A percentile compares a stretch with the other conserved stretches of the same genome.
Conservation (phyloP, 148 eudicot genomes). For the Rhododendron simsii region DNA sequence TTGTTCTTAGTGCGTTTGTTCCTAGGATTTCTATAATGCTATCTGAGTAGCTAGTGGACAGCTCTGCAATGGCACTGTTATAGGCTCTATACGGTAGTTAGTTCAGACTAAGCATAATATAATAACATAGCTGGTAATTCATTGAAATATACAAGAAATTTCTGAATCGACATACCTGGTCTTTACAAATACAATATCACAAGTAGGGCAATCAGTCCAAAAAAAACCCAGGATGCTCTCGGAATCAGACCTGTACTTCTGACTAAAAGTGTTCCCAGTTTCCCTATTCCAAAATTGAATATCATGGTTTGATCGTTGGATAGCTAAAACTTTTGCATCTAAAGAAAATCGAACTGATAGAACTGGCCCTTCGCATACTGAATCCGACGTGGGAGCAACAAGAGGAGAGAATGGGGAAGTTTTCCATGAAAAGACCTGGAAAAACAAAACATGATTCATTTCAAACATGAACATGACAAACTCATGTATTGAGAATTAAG, state of each 20-base stretch:
- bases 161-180: constrained; percentile 55
- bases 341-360: constrained; percentile 75
- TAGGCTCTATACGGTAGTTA: background rate
- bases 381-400: constrained; percentile 48
- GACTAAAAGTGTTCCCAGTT: constrained; percentile 51
- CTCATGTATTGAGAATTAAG: background rate
- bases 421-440: constrained; percentile 79
- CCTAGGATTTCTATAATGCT: background rate
- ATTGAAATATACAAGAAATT: background rate
- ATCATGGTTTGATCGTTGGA: constrained; percentile 76
- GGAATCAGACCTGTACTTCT: constrained; percentile 63
- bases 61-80: background rate
- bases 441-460: constrained; percentile 1
- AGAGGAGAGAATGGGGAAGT: constrained; percentile 57
- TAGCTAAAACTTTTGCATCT: constrained; percentile 66
- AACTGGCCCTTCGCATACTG: constrained; percentile 65
- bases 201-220: constrained; percentile 89
- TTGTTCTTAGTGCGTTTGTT: background rate
- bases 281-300: constrained; percentile 77
- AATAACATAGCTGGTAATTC: background rate
- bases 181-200: constrained; percentile 81
- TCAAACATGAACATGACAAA: background rate
- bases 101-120: background rate
- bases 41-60: background rate
- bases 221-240: constrained; percentile 89